Evolutionary conservation across 179 eudicot genomes (phyloP), one percentile per base, ranked within the genome.

Genomic region (Beta lomatogona): DNA sequence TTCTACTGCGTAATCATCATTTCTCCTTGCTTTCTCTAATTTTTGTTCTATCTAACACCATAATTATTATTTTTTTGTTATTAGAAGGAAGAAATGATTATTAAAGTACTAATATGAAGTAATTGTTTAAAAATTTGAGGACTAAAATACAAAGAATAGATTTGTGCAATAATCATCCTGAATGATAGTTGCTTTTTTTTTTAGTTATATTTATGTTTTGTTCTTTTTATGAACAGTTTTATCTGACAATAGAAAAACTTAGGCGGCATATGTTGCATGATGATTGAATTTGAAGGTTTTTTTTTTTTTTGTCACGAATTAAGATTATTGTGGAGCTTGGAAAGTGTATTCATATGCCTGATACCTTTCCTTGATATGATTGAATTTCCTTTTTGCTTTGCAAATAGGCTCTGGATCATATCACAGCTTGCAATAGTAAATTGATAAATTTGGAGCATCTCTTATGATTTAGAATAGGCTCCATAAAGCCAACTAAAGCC

Each of bases 1-100:
- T 84, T 86, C 97, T 41, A 82, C 97, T 55, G 92, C 83, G 98
- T 95, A 90, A 79, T 81, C 78, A n/a, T 77, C 75, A 65, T 70
- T 50, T 71, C 44, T 77, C 16, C 36, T 48, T 46, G 11, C 15
- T 41, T 25, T 71, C 46, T 61, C 21, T 71, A 5, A 50, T 31
- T 28, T 44, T 41, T 3, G 3, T 61, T 44, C 19, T 45, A 5
- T 53, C 2, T 31, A 8, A 31, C 31, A n/a, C 46, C 21, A 36
- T 5, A 76, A 58, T 14, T 28, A 1, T 28, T 28, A 1, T 28
- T 58, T 58, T 36, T 36, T 36, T 36, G 41, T 36, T 36, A 36
- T 36, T 36, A 36, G 41, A 36, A 36, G 41, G 41, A 36, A 36
- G 4, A 36, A 36, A 2, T 36, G 41, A 36, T 36, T 36, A 4